These are phyloP conservation scores for Alternaria incomplexa DNA, from an alignment of 2,329 filamentous ascomycete genomes.

Conservation along the genomic window DNA sequence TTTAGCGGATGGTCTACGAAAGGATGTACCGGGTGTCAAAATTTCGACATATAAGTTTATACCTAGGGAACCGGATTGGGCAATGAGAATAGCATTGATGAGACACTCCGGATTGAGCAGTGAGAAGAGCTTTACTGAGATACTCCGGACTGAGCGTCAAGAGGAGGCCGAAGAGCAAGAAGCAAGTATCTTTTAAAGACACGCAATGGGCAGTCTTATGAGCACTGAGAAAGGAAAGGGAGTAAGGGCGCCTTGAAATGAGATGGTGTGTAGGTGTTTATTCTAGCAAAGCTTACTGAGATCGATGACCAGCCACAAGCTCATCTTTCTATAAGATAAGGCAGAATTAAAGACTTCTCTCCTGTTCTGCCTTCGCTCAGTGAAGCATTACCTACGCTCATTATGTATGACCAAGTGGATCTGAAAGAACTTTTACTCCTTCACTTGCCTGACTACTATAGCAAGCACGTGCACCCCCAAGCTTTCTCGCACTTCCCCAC, in stretches of 20 bases:
- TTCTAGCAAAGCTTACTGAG: background rate
- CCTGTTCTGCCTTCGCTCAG: background rate
- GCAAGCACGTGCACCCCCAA: background rate
- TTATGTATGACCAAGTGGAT: background rate
- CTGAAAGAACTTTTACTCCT: accelerated
- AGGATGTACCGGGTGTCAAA: background rate
- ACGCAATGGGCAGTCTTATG: background rate
- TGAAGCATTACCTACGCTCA: too few species aligned
- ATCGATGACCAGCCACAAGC: background rate
- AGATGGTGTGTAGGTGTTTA: background rate
- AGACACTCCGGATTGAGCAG: background rate
- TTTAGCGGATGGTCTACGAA: background rate
- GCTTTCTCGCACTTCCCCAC: background rate
- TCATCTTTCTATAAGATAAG: background rate
- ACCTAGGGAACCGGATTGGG: background rate
- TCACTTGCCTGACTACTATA: background rate
- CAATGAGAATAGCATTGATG: background rate
- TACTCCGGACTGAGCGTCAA: background rate
- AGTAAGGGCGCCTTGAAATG: background rate
- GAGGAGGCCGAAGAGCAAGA: background rate
- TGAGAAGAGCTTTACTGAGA: background rate
- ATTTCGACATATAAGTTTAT: background rate
- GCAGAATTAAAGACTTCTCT: background rate
- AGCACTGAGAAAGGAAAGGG: background rate
- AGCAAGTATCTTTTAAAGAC: background rate